Percentiles rank a stretch among this genome's conserved stretches.
Conservation (phyloP, 176 grass and related monocot species). For the Triticum urartu region DNA sequence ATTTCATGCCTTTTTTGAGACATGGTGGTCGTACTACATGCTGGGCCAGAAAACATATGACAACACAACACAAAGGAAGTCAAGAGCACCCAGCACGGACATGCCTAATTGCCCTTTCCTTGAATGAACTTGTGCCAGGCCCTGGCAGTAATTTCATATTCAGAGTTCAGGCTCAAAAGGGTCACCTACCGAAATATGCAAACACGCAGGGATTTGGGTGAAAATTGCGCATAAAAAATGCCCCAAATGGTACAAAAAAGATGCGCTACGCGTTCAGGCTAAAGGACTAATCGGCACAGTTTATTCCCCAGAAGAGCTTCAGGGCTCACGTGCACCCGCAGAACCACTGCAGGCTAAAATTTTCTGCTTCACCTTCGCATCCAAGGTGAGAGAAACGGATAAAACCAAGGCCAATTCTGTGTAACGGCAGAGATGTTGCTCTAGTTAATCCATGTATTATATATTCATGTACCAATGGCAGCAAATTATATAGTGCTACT, state of each 20-base stretch:
- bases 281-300: conserved; percentile 31
- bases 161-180: background rate
- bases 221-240: background rate
- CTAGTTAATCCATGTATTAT: no score
- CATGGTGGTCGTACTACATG: background rate
- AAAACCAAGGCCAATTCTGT: no score
- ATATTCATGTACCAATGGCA: no score
- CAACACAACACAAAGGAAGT: background rate
- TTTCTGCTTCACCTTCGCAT: background rate
- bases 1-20: conserved; percentile 5
- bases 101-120: background rate
- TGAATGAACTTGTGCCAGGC: background rate
- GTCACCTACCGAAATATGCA: background rate
- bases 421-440: no score
- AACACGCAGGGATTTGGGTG: background rate
- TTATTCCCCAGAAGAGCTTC: conserved; percentile 19
- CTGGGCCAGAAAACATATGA: background rate
- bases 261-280: conserved; percentile 2
- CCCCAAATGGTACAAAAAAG: conserved; percentile 3
- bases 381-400: background rate
- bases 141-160: no score
- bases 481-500: background rate
- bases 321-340: conserved; percentile 22
- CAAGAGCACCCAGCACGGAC: background rate
- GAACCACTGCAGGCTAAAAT: background rate